Evolutionary conservation across 306 rosid species (phyloP).

Genomic region (Prunus campanulata): DNA sequence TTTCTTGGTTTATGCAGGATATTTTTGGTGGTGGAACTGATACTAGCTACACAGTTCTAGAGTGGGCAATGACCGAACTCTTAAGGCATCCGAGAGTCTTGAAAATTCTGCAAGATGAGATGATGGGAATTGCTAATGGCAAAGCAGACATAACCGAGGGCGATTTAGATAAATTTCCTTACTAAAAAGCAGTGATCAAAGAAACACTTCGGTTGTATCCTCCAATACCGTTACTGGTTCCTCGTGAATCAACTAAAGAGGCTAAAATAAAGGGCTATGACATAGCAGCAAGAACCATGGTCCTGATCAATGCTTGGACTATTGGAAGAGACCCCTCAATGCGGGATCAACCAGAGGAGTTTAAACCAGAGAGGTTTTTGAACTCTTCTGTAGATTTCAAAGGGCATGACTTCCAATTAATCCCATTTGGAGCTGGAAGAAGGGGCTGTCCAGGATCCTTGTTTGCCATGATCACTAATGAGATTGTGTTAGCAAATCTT

Average conservation of each 20-base stretch:
- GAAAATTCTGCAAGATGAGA: conserved; percentile 12
- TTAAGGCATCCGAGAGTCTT: conserved; percentile 12
- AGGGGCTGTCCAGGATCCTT: conserved; percentile 35
- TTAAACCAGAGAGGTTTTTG: conserved; percentile 37
- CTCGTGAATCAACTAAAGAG: conserved; percentile 26
- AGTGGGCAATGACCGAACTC: conserved; percentile 18
- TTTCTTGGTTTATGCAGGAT: conserved; percentile 22
- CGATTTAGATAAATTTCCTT: conserved; percentile 35
- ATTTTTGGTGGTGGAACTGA: conserved; percentile 55
- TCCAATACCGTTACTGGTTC: conserved; percentile 41
- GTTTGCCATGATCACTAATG: conserved; percentile 22
- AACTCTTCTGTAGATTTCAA: conserved; percentile 18
- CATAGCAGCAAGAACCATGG: conserved; percentile 6
- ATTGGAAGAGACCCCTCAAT: conserved; percentile 35
- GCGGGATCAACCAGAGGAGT: conserved; percentile 39
- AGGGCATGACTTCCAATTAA: conserved; percentile 29
- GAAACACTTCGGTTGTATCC: conserved; percentile 44
- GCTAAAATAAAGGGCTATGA: conserved; percentile 13
- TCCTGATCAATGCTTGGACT: conserved; percentile 37
- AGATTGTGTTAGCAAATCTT: conserved; percentile 33
- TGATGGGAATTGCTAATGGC: conserved; percentile 25
- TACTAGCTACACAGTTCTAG: conserved; percentile 27
- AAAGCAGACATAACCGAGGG: conserved; percentile 29
- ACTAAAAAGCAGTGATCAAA: conserved; percentile 44
- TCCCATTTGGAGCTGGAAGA: conserved; percentile 51